Conservation (phyloP, 305 asterid genomes). For the Coffea humblotiana region DNA sequence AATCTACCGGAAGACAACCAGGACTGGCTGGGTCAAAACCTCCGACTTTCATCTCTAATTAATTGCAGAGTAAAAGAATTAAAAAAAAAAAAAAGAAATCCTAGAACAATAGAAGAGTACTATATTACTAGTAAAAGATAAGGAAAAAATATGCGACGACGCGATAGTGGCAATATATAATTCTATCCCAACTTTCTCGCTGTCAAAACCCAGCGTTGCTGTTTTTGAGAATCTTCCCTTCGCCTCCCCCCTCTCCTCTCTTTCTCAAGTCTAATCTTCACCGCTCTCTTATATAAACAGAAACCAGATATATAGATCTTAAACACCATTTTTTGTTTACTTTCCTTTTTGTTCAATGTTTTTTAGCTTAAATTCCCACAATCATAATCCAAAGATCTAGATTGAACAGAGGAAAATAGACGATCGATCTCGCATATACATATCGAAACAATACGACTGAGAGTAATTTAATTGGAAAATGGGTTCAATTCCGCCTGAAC, state of each 20-base stretch:
- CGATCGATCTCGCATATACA: background rate
- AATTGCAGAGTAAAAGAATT: background rate
- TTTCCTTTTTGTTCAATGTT: background rate
- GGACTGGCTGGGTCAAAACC: too few relatives aligned
- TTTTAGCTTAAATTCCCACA: background rate
- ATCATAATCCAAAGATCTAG: background rate
- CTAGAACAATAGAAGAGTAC: too few relatives aligned
- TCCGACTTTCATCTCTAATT: too few relatives aligned
- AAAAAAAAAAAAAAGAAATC: background rate
- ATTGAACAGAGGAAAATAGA: background rate
- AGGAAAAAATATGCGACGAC: slow-evolving; percentile 34
- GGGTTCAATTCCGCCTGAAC: slow-evolving; percentile 59
- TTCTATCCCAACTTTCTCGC: slow-evolving; percentile 19
- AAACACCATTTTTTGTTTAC: background rate
- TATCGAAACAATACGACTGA: background rate
- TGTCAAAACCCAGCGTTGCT: slow-evolving; percentile 48
- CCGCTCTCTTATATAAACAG: slow-evolving; percentile 19
- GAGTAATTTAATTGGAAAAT: slow-evolving; percentile 13
- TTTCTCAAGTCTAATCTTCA: background rate
- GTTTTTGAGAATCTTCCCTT: slow-evolving; percentile 43
- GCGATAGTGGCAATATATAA: slow-evolving; percentile 8
- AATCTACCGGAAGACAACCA: background rate
- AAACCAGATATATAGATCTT: background rate
- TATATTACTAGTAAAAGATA: too few relatives aligned
- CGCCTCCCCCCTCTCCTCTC: slow-evolving; percentile 2